phyloP scores from a whole-genome alignment of 2,329 filamentous ascomycete genomes.

The Exophiala sideris region DNA sequence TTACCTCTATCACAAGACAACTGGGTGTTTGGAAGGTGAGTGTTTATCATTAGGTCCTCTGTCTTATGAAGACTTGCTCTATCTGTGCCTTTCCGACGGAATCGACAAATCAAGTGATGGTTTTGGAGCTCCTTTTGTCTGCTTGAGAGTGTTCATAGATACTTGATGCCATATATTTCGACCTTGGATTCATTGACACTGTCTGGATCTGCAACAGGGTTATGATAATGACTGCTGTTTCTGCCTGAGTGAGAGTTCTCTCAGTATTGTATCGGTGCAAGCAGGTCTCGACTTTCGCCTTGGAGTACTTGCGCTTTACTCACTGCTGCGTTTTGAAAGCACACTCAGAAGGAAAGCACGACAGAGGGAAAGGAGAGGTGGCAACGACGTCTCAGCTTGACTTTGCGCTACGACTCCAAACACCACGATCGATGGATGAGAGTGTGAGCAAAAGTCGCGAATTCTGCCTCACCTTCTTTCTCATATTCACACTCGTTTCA shows the following conservation, averaged over 20 bases:
- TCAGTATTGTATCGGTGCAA: neutral
- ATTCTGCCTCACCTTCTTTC: constrained; percentile 7
- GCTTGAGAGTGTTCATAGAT: constrained; percentile 8
- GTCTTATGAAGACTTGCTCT: neutral
- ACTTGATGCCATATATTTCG: constrained; percentile 1
- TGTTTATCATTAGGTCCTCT: neutral
- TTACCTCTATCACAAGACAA: neutral
- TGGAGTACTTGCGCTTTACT: neutral
- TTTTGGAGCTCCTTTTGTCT: constrained; percentile 5
- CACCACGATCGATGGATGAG: constrained; percentile 16
- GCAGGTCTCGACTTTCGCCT: neutral
- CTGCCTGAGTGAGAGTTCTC: constrained; percentile 4
- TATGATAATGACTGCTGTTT: constrained; percentile 16
- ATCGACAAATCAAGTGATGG: constrained; percentile 2
- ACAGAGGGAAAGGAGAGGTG: neutral
- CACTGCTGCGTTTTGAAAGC: neutral
- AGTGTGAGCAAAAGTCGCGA: constrained; percentile 1
- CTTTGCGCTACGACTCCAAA: constrained; percentile 1
- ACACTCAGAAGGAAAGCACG: neutral
- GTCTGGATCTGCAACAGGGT: constrained; percentile 14
- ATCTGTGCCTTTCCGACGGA: constrained; percentile 7
- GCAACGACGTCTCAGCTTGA: neutral
- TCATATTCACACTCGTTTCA: constrained; percentile 17
- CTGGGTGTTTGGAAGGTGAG: constrained; percentile 2
- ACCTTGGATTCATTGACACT: constrained; percentile 16